Evolutionary conservation across 305 asterid species (phyloP), one percentile per base, ranked within the genome.

Genomic region (Andrographis paniculata): DNA sequence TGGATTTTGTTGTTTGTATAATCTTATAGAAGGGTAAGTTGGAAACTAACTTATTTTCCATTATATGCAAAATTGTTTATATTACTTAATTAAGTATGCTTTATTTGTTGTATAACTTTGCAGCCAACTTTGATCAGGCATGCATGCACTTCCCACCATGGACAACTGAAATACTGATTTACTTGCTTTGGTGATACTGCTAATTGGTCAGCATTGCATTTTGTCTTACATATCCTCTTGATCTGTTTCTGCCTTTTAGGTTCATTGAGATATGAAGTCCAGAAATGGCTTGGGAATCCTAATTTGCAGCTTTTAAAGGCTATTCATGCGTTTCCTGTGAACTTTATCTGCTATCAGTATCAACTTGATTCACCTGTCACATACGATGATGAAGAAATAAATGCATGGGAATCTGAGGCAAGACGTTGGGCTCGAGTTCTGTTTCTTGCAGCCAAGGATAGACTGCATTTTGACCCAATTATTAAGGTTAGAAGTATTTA

Each of bases 351-450:
- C 38, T 56, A 54, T 65, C 57, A 60, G 51, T 58, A 63, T 56
- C 72, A 75, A 43, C 56, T 30, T 28, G 79, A 64, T 73, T 58
- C 65, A 49, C 24, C 36, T 57, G 42, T 61, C 53, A 69, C 73
- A 54, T 80, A 61, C 62, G 83, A 83, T 17, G 99, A 86, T 56
- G 99, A 77, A 45, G 95, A 91, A 60, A 56, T 91, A 56, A 82
- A 75, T 59, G 72, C 85, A 36, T 91, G 99, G 99, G 77, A 50
- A 56, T 71, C 70, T 69, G 86, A 77, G 65, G 87, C 93, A 65
- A 73, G 64, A 52, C 79, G 95, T 53, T 91, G 99, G 99, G 82
- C 79, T 39, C 77, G 96, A 55, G 82, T 78, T 67, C 72, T 80
- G 48, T 89, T 89, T 66, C 86, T 89, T 54, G 68, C 69, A 36